Conservation (phyloP, 2,329 filamentous ascomycete genomes). For the Aspergillus versicolor region DNA sequence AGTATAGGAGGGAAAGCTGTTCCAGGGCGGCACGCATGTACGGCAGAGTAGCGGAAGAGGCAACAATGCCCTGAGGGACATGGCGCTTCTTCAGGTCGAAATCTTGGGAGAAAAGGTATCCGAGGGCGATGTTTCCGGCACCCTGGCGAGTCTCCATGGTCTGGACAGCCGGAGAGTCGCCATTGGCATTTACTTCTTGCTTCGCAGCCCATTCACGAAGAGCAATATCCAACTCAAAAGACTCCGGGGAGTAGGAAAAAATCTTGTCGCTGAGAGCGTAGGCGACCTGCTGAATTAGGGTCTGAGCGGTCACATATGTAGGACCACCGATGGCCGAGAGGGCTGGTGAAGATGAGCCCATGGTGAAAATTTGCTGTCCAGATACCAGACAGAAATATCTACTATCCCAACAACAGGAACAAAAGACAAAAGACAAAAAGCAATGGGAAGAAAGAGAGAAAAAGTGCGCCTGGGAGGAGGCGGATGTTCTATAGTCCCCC, state of each 20-base stretch:
- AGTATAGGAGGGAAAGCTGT: slow-evolving; percentile 87
- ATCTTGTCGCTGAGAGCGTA: slow-evolving; percentile 96
- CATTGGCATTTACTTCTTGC: slow-evolving; percentile 75
- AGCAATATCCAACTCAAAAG: slow-evolving; percentile 85
- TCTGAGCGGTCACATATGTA: slow-evolving; percentile 89
- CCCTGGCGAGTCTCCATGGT: slow-evolving; percentile 83
- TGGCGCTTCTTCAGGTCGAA: slow-evolving; percentile 89
- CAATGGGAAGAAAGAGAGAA: slow-evolving; percentile 17
- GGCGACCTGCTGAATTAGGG: slow-evolving; percentile 91
- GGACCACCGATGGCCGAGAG: slow-evolving; percentile 71
- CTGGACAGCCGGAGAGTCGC: slow-evolving; percentile 74
- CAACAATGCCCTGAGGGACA: slow-evolving; percentile 86
- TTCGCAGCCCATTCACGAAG: slow-evolving; percentile 72
- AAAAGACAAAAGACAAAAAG: slow-evolving; percentile 21
- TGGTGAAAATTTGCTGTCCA: slow-evolving; percentile 27
- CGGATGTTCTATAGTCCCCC: slow-evolving; percentile 14
- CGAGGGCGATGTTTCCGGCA: slow-evolving; percentile 85
- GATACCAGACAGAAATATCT: slow-evolving; percentile 22
- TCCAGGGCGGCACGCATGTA: slow-evolving; percentile 82
- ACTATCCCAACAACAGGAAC: slow-evolving; percentile 26
- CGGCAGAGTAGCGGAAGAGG: slow-evolving; percentile 77
- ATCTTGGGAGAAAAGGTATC: slow-evolving; percentile 97
- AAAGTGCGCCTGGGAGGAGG: slow-evolving; percentile 6
- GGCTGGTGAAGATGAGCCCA: slow-evolving; percentile 40
- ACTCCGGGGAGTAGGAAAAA: slow-evolving; percentile 93